These are phyloP conservation scores for Penicillium occitanis DNA, from an alignment of 2,329 filamentous ascomycete species.

Conservation along the genomic window DNA sequence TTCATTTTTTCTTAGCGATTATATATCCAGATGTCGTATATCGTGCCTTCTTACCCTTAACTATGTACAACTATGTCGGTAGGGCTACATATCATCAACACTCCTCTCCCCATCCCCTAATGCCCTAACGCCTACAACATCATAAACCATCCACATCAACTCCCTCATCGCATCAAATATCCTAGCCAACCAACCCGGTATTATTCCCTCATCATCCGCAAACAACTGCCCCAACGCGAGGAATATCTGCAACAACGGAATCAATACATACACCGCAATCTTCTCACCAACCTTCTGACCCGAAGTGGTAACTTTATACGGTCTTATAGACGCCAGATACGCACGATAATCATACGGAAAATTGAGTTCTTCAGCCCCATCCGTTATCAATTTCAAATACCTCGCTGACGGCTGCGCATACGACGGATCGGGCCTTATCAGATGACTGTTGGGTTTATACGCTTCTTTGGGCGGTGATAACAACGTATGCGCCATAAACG, in stretches of 20 bases:
- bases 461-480: conserved; percentile 58
- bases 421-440: conserved; percentile 62
- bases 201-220: conserved; percentile 64
- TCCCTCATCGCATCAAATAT: conserved; percentile 56
- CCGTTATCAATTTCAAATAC: conserved; percentile 76
- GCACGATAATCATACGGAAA: conserved; percentile 74
- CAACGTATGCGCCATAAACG: conserved; percentile 83
- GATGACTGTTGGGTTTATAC: conserved; percentile 33
- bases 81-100: conserved; percentile 3
- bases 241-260: conserved; percentile 59
- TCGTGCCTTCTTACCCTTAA: too few species aligned
- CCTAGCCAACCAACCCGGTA: conserved; percentile 65
- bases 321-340: conserved; percentile 67
- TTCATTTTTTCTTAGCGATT: background rate
- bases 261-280: conserved; percentile 61
- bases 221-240: conserved; percentile 47
- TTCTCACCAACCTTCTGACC: conserved; percentile 66
- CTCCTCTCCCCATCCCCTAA: conserved; percentile 86
- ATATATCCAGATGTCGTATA: background rate
- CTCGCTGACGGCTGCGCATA: conserved; percentile 82
- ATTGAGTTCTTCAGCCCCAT: conserved; percentile 76
- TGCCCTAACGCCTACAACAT: conserved; percentile 59
- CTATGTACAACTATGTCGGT: too few species aligned
- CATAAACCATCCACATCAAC: conserved; percentile 64
- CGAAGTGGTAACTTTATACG: conserved; percentile 68